Evolutionary conservation across 148 eudicot species (phyloP).

Genomic region (Fagopyrum tataricum): DNA sequence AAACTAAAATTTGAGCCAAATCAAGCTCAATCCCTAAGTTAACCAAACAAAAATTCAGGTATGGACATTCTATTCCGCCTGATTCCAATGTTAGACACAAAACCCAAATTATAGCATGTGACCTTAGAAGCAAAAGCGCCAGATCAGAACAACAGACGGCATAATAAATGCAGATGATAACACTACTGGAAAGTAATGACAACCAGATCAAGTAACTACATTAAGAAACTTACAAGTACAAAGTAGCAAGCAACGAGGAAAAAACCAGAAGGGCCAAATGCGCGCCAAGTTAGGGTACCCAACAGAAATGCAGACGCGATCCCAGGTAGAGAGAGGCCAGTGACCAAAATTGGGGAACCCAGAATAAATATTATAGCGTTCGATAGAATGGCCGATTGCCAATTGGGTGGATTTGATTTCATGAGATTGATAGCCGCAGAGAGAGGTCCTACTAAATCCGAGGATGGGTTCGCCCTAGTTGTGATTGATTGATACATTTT

Average conservation of each 20-base stretch:
- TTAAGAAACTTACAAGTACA: conserved; percentile 50
- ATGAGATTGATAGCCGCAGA: conserved; percentile 32
- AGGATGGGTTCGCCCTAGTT: conserved; percentile 24
- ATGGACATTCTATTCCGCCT: background rate
- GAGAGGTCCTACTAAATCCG: conserved; percentile 25
- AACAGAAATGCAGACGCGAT: conserved; percentile 81
- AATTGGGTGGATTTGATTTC: conserved; percentile 57
- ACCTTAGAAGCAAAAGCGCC: background rate
- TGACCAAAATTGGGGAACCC: conserved; percentile 66
- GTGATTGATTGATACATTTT: conserved; percentile 21
- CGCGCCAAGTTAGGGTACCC: conserved; percentile 83
- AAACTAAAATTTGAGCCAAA: background rate
- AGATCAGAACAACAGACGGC: background rate
- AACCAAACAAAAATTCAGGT: background rate
- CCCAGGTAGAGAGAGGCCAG: conserved; percentile 67
- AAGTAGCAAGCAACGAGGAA: conserved; percentile 84
- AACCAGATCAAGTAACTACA: background rate
- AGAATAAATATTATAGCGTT: conserved; percentile 61
- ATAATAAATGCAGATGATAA: background rate
- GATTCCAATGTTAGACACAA: background rate
- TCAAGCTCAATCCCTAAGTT: background rate
- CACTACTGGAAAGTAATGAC: background rate
- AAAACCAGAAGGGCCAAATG: conserved; percentile 66
- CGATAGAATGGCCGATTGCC: conserved; percentile 64
- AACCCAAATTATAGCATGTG: background rate